phyloP scores from a whole-genome alignment of 2,329 filamentous ascomycete species.

The Aschersonia sp. region DNA sequence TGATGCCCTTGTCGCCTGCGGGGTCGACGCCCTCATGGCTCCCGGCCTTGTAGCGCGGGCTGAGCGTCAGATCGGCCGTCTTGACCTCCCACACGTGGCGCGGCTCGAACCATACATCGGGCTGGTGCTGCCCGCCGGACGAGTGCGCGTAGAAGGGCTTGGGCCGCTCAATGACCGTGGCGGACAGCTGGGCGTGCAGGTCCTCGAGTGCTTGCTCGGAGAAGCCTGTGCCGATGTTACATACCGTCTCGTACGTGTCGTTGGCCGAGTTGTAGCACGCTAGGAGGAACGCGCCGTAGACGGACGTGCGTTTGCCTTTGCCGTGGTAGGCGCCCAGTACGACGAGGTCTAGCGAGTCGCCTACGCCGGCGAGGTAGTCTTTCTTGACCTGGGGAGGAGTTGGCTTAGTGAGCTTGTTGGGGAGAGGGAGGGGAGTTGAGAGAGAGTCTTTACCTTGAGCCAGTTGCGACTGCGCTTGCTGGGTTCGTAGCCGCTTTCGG shows the following conservation, averaged over 20 bases:
- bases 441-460: conserved; percentile 57
- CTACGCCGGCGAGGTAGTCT: conserved; percentile 86
- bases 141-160: conserved; percentile 94
- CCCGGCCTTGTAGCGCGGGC: conserved; percentile 86
- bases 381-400: conserved; percentile 63
- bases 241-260: conserved; percentile 86
- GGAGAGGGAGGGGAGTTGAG: neutral
- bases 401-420: neutral
- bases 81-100: conserved; percentile 94
- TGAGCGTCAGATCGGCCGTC: conserved; percentile 87
- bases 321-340: conserved; percentile 91
- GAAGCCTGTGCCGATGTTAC: conserved; percentile 97
- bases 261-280: conserved; percentile 76
- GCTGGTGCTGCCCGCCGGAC: conserved; percentile 74
- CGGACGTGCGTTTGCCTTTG: conserved; percentile 86
- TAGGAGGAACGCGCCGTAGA: conserved; percentile 90
- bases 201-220: conserved; percentile 88
- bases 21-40: conserved; percentile 65
- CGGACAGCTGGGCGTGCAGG: conserved; percentile 60
- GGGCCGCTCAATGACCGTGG: conserved; percentile 70
- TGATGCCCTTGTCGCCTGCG: conserved; percentile 63
- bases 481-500: conserved; percentile 88
- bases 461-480: conserved; percentile 94
- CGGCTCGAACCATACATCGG: conserved; percentile 97
- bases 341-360: conserved; percentile 91